phyloP scores from a whole-genome alignment of 2,329 filamentous ascomycete genomes.

The Ophiostoma triangulosporum region DNA sequence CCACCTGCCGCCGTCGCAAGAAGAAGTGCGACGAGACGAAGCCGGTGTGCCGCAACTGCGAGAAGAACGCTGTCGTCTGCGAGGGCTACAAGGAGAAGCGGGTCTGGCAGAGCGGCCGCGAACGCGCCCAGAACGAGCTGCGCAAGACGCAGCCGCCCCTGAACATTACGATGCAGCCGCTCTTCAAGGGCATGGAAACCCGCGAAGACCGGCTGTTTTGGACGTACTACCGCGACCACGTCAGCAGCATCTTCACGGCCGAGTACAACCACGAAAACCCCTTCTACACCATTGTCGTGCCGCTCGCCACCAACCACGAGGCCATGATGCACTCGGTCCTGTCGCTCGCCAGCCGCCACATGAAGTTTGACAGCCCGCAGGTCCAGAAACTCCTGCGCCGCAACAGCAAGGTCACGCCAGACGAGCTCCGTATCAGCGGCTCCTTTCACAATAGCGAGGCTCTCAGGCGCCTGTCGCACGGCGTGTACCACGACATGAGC shows the following conservation, averaged over 20 bases:
- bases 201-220: conserved; percentile 68
- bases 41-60: conserved; percentile 69
- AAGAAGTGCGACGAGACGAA: conserved; percentile 62
- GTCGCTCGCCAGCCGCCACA: conserved; percentile 68
- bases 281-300: conserved; percentile 72
- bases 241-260: conserved; percentile 70
- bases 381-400: conserved; percentile 38
- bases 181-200: conserved; percentile 73
- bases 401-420: conserved; percentile 31
- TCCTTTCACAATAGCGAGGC: conserved; percentile 43
- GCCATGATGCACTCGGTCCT: conserved; percentile 86
- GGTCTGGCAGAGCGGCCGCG: conserved; percentile 75
- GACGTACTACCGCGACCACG: conserved; percentile 66
- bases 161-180: conserved; percentile 44
- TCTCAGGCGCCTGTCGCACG: conserved; percentile 18
- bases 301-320: conserved; percentile 65
- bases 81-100: conserved; percentile 82
- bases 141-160: conserved; percentile 23
- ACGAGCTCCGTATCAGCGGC: conserved; percentile 36
- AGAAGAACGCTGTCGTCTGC: conserved; percentile 86
- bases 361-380: conserved; percentile 45
- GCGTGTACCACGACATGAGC: conserved; percentile 22
- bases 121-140: conserved; percentile 55
- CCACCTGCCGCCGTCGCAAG: conserved; percentile 54
- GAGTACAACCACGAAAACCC: conserved; percentile 72